phyloP scores from a whole-genome alignment of 176 grass and related monocot genomes.

The Zoysia pacifica region DNA sequence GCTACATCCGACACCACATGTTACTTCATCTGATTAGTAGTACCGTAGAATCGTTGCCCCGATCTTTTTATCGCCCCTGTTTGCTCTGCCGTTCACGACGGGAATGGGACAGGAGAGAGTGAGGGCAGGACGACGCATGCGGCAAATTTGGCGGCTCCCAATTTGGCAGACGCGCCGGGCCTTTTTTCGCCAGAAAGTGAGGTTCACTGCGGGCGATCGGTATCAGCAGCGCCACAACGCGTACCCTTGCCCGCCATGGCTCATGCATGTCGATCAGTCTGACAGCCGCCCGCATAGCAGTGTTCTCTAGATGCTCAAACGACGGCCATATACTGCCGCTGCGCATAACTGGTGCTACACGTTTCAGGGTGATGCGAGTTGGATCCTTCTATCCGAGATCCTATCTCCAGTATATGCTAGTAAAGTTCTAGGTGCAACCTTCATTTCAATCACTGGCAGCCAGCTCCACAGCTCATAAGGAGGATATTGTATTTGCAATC shows the following conservation, averaged over 20 bases:
- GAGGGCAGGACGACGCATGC: not conserved
- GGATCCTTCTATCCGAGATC: not conserved
- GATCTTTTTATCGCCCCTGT: not conserved
- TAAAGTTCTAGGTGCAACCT: not conserved
- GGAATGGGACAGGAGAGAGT: not conserved
- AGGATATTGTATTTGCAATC: constrained; percentile 15
- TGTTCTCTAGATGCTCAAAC: constrained; percentile 6
- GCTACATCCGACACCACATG: not conserved
- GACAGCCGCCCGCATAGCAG: not conserved
- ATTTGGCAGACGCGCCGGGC: not conserved
- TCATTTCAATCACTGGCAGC: not conserved
- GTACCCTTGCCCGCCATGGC: not conserved
- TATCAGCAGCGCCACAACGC: constrained; percentile 1
- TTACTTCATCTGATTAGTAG: too few relatives aligned
- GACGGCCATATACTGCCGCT: not conserved
- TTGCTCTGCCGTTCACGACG: not conserved
- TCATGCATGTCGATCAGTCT: constrained; percentile 16
- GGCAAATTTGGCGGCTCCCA: not conserved
- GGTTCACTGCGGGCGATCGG: constrained; percentile 7
- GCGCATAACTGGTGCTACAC: not conserved
- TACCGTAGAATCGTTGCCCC: constrained; percentile 3
- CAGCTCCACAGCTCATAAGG: not conserved
- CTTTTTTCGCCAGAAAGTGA: constrained; percentile 24
- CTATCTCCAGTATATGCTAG: not conserved
- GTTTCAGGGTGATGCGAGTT: not conserved